Evolutionary conservation across 2,329 filamentous ascomycete species (phyloP).

Genomic region (Penicillium sp.): DNA sequence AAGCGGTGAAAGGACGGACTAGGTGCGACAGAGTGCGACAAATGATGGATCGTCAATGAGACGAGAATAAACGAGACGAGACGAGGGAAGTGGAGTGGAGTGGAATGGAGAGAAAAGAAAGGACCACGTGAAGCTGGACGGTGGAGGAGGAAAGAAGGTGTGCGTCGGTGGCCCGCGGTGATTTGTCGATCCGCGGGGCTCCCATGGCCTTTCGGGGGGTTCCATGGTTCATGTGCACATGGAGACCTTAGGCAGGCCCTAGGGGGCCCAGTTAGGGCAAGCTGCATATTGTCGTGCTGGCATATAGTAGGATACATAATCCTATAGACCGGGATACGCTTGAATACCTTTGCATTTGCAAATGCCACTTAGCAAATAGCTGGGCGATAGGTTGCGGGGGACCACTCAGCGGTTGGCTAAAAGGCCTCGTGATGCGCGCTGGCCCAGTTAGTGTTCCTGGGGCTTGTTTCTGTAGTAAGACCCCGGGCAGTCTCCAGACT

Average conservation of each 20-base stretch:
- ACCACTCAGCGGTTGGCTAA: not conserved
- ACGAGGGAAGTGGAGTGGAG: not conserved
- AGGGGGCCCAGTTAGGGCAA: too few species aligned
- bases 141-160: slow-evolving; percentile 11
- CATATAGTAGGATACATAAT: too few species aligned
- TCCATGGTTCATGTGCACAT: too few species aligned
- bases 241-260: too few species aligned
- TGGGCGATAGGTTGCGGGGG: not conserved
- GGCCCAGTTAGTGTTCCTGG: not conserved
- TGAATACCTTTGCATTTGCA: too few species aligned
- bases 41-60: too few species aligned
- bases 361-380: not conserved
- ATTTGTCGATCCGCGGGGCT: slow-evolving; percentile 28
- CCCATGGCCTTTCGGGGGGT: not conserved
- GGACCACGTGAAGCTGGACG: slow-evolving; percentile 6
- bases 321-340: not conserved
- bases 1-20: slow-evolving; percentile 12
- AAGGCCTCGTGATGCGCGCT: not conserved
- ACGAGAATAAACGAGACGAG: too few species aligned
- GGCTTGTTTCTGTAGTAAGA: slow-evolving; percentile 1
- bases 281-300: too few species aligned
- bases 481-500: not conserved
- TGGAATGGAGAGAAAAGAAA: not conserved
- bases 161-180: slow-evolving; percentile 20
- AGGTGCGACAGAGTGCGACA: not conserved